phyloP scores from a whole-genome alignment of 202 grass and related monocot species.

The Schoenoplectus triqueter region DNA sequence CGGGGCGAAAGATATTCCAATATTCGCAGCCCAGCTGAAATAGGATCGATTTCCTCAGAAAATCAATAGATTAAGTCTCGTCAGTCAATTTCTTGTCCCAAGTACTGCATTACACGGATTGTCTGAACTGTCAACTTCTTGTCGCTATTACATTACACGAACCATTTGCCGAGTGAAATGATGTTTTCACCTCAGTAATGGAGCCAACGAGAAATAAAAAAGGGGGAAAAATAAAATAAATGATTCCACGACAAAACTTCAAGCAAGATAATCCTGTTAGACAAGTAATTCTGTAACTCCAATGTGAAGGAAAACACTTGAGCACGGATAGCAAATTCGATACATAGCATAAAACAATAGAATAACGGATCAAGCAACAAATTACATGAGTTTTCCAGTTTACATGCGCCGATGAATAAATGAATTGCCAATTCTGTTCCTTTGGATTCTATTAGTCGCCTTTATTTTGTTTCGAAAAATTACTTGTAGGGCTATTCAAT shows the following conservation, averaged over 20 bases:
- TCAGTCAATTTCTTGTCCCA: not conserved
- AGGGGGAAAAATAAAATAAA: not conserved
- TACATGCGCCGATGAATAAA: not conserved
- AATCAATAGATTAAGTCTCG: not conserved
- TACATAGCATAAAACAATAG: not conserved
- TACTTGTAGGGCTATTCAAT: too few relatives aligned
- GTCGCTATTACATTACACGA: not conserved
- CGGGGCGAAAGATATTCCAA: too few relatives aligned
- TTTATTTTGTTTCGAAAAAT: too few relatives aligned
- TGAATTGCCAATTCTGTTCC: not conserved
- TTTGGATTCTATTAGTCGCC: too few relatives aligned
- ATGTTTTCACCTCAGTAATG: not conserved
- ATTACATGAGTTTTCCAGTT: not conserved
- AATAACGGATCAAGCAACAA: not conserved
- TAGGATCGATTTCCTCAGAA: too few relatives aligned
- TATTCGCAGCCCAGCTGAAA: too few relatives aligned
- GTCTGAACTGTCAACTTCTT: not conserved
- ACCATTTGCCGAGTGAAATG: not conserved
- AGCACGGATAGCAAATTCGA: not conserved
- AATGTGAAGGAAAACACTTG: constrained; percentile 17
- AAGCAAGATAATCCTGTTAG: constrained; percentile 24
- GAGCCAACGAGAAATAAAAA: not conserved
- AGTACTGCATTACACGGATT: not conserved
- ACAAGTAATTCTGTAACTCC: constrained; percentile 22
- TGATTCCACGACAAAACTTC: not conserved